Conservation (phyloP, 441 rosid genomes). For the Melastoma candidum region DNA sequence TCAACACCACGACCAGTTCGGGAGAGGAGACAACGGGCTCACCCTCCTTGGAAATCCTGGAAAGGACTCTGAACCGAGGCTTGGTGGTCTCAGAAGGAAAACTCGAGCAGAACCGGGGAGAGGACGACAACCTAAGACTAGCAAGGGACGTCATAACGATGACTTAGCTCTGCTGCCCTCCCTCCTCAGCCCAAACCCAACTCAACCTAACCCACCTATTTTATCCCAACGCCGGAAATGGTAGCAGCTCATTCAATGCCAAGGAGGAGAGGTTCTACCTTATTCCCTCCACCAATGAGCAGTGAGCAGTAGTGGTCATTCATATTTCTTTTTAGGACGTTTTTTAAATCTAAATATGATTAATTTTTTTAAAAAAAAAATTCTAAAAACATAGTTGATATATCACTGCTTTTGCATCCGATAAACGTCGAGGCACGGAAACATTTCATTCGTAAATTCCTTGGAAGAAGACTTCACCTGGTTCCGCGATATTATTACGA, state of each 20-base stretch:
- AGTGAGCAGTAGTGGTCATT: no score
- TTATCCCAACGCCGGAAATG: background rate
- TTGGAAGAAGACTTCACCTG: no score
- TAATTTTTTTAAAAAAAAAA: no score
- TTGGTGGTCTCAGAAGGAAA: slow-evolving; percentile 10
- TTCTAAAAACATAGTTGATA: no score
- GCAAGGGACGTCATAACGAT: slow-evolving; percentile 29
- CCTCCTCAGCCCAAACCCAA: slow-evolving; percentile 1
- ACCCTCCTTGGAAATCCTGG: slow-evolving; percentile 26
- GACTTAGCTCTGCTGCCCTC: background rate
- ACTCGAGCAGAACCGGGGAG: slow-evolving; percentile 20
- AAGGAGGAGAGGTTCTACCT: background rate
- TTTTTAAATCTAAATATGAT: no score
- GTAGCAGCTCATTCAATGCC: background rate
- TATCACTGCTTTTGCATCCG: no score
- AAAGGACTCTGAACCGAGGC: slow-evolving; percentile 34
- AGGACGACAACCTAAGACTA: slow-evolving; percentile 21
- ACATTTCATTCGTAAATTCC: no score
- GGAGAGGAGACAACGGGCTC: slow-evolving; percentile 26
- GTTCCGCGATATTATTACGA: no score
- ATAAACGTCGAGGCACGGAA: no score
- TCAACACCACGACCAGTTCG: slow-evolving; percentile 16
- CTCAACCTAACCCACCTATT: background rate
- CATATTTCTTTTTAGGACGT: no score
- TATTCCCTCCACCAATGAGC: no score